Base-by-base conservation (phyloP, 306 rosid species). In the Begonia loranthoides region DNA sequence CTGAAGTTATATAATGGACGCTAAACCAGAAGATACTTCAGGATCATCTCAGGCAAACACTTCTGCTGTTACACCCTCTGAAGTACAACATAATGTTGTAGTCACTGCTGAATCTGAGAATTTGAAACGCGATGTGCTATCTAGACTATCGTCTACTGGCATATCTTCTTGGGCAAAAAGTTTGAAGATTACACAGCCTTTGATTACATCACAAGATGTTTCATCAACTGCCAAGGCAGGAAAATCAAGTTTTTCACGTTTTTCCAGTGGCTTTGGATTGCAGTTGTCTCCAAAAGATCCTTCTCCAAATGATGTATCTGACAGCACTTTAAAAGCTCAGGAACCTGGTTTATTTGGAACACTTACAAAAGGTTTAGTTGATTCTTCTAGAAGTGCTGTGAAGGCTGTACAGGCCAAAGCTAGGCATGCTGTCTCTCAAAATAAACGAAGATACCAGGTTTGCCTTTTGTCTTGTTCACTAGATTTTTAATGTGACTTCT, bases 391-490 rank as follows among this genome's bases (percentile, higher is more conserved):
- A 76, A 92, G 66, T 74, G 99, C 96, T 9, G 96, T 92, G 73
- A 92, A 92, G 73, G 96, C 99, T 60, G 96, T 92, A 57, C 99
- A 92, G 76, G 96, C 83, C 54, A 92, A 80, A 75, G 99, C 96
- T 45, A 85, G 99, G 5, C 99, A 92, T 75, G 94, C 52, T 60
- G 99, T 92, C 60, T 92, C 99, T 58, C 99, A 86, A 72, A 92
- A 92, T 65, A 92, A 92, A 65, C 87, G 96, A 70, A 79, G 99
- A 72, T 92, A 92, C 64, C 96, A 92, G 96, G 99, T 90, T 66
- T 48, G 59, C 24, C 55, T 19, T 53, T 53, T 46, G 50, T 68
- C 49, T 64, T 45, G 7, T 46, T 28, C 36, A 28, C 9, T 28
- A 0, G 36, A 4, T 28, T 28, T 28, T 28, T 28, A 28, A 28